phyloP scores from a whole-genome alignment of 2,329 filamentous ascomycete species.

The Arthrobotrys sphaeroides region DNA sequence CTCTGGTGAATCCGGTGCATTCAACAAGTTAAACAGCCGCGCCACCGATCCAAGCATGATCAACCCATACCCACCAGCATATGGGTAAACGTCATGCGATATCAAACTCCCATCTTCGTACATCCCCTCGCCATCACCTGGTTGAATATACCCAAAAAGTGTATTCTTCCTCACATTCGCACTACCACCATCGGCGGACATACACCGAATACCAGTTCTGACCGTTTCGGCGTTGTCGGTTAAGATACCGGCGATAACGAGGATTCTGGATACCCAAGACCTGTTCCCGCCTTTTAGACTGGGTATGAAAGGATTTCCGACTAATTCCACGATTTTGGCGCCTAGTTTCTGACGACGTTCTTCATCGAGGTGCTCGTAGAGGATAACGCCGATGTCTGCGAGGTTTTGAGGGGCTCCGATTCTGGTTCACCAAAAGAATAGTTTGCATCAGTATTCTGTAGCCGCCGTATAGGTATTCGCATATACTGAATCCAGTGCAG shows the following conservation, averaged over 20 bases:
- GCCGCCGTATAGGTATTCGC: too few species aligned
- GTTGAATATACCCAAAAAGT: slow-evolving; percentile 27
- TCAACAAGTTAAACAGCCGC: slow-evolving; percentile 15
- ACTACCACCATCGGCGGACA: slow-evolving; percentile 13
- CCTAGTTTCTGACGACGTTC: slow-evolving; percentile 28
- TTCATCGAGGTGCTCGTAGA: slow-evolving; percentile 33
- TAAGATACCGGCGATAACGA: slow-evolving; percentile 23
- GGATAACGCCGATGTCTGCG: slow-evolving; percentile 40
- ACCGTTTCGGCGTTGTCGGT: slow-evolving; percentile 16
- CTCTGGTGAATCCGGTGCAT: slow-evolving; percentile 16
- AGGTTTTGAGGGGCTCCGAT: slow-evolving; percentile 47
- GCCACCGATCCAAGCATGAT: slow-evolving; percentile 18
- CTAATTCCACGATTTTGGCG: slow-evolving; percentile 12
- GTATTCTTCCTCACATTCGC: neutral
- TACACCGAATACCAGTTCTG: slow-evolving; percentile 9
- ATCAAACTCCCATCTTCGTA: slow-evolving; percentile 51
- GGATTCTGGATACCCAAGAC: slow-evolving; percentile 5
- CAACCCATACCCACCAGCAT: slow-evolving; percentile 48
- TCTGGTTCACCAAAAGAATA: too few species aligned
- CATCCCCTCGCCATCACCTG: slow-evolving; percentile 38
- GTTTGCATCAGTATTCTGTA: neutral
- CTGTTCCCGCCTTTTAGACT: slow-evolving; percentile 41
- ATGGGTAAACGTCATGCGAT: slow-evolving; percentile 50
- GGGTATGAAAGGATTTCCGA: slow-evolving; percentile 7
- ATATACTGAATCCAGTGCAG: too few species aligned